Percentiles rank a stretch among this genome's conserved stretches.
These are phyloP conservation scores for Zygosaccharomyces rouxii DNA, from an alignment of 805 yeast genomes.

Conservation along the genomic window DNA sequence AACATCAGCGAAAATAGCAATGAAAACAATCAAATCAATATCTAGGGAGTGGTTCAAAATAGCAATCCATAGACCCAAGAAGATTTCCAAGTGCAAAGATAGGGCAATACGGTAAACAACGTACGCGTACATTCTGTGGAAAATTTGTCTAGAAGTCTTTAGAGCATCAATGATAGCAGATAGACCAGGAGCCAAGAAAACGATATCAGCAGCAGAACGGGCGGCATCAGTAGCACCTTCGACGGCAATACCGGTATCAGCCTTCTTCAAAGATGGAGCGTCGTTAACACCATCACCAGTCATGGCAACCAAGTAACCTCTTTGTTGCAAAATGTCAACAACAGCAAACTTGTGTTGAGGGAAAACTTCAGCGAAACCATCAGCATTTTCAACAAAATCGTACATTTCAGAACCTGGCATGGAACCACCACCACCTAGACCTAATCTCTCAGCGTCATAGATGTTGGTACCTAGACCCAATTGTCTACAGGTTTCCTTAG, in stretches of 20 bases:
- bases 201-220: constrained; percentile 94
- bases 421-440: constrained; percentile 93
- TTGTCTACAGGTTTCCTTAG: constrained; percentile 97
- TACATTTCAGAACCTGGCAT: constrained; percentile 97
- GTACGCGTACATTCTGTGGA: constrained; percentile 98
- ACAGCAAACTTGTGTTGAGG: constrained; percentile 96
- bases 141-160: constrained; percentile 93
- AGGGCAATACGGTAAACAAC: constrained; percentile 97
- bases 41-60: constrained; percentile 80
- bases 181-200: constrained; percentile 92
- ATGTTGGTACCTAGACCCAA: constrained; percentile 95
- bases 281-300: constrained; percentile 99
- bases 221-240: constrained; percentile 98
- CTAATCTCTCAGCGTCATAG: constrained; percentile 94
- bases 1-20: constrained; percentile 96
- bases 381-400: constrained; percentile 95
- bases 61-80: constrained; percentile 96
- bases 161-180: constrained; percentile 92
- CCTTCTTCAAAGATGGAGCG: constrained; percentile 96
- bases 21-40: constrained; percentile 90
- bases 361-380: constrained; percentile 98
- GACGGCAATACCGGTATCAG: constrained; percentile 95
- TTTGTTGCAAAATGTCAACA: constrained; percentile 89
- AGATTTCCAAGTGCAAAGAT: constrained; percentile 89
- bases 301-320: constrained; percentile 98